Percentiles rank a stretch among this genome's conserved stretches.
phyloP scores from a whole-genome alignment of 305 asterid genomes.

The Solanum hybrid region DNA sequence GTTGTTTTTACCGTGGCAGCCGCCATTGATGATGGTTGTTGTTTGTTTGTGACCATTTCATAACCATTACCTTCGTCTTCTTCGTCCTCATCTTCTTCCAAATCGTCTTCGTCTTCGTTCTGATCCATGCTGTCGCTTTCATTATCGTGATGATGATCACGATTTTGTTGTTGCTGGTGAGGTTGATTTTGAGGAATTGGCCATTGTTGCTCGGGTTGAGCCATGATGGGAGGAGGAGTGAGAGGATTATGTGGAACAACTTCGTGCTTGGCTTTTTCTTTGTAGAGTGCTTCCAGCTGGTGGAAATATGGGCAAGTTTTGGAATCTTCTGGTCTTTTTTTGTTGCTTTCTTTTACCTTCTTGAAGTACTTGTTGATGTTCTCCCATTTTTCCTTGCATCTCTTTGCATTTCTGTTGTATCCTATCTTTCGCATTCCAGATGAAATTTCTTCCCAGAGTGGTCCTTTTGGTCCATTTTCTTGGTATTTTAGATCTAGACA shows the following conservation, averaged over 20 bases:
- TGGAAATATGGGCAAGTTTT: constrained; percentile 84
- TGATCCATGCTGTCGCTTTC: constrained; percentile 31
- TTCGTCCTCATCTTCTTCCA: constrained; percentile 18
- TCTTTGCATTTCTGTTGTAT: constrained; percentile 56
- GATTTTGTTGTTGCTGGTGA: not conserved
- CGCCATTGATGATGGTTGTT: constrained; percentile 24
- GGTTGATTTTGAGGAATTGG: constrained; percentile 31
- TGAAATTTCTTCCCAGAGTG: constrained; percentile 79
- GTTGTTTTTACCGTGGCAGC: not conserved
- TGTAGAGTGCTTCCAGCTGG: constrained; percentile 53
- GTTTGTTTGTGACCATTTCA: constrained; percentile 59
- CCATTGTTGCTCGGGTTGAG: constrained; percentile 93
- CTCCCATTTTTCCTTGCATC: constrained; percentile 92
- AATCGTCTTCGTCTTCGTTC: not conserved
- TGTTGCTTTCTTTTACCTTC: constrained; percentile 59
- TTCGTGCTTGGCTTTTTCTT: constrained; percentile 35
- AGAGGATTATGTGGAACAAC: not conserved
- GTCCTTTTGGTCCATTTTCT: constrained; percentile 30
- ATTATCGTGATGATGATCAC: constrained; percentile 13
- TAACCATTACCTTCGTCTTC: constrained; percentile 46
- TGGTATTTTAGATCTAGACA: constrained; percentile 18
- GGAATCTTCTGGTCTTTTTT: constrained; percentile 68
- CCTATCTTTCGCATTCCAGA: constrained; percentile 62
- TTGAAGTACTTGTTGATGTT: constrained; percentile 77
- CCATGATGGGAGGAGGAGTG: constrained; percentile 40